Evolutionary conservation across 2,329 filamentous ascomycete genomes (phyloP), one percentile per base, ranked within the genome.

Genomic region (Aspergillus jensenii): DNA sequence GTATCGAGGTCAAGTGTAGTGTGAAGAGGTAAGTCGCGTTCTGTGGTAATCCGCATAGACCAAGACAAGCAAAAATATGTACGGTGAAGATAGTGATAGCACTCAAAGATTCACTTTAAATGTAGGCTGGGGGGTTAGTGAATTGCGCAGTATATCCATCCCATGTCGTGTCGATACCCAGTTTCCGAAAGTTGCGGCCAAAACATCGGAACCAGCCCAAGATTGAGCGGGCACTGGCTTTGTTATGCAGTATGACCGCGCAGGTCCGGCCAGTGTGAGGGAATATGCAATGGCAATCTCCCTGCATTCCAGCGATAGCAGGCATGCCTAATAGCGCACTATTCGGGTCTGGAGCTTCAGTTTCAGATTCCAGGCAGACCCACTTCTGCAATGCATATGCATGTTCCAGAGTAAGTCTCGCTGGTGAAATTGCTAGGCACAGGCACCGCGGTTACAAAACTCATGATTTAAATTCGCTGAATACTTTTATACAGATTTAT

Each of bases 281-380:
- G 46, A 49, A 39, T 23, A 17, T 49, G 46, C 31, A 19, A 9
- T 14, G n/a, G 11, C 6, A 17, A 51, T 19, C 44, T 31, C 44
- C 52, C 52, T 54, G 25, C 52, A 54, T 48, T 54, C 52, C 52
- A 54, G 35, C 27, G 25, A 52, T 33, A 37, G 12, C 35, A 37
- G 6, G 15, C 12, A 37, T n/a, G 7, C 21, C 25, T 21, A 23
- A 7, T 15, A 37, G 14, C 35, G 27, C 1, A 31, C 4, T 31
- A 2, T 35, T 33, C 15, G 19, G 4, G 43, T 19, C 14, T 11
- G 37, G 19, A 19, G 9, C 27, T 46, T 43, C 40, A 45, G 51
- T 37, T 53, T 37, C 41, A 7, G 19, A 53, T 45, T 45, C 41
- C 31, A 37, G 27, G 15, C 15, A 21, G 27, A 53, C 31, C 51